Conservation (phyloP, 2,329 filamentous ascomycete species). For the Nothophaeocryptopus gaeumannii region DNA sequence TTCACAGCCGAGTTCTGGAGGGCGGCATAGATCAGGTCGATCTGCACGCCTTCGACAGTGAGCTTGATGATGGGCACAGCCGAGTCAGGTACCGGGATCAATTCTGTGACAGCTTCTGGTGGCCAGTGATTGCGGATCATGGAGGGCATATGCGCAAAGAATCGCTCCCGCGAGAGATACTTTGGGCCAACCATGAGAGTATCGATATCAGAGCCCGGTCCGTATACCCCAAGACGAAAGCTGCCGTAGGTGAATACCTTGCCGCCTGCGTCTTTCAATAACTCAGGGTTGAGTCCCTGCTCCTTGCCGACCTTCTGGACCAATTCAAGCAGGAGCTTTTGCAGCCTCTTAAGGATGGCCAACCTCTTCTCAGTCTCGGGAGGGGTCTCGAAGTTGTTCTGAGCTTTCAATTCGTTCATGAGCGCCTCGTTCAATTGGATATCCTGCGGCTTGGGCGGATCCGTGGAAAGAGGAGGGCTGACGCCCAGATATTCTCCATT, state of each 20-base stretch:
- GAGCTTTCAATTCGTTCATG: constrained; percentile 76
- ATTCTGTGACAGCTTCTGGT: constrained; percentile 74
- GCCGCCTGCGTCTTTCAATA: constrained; percentile 80
- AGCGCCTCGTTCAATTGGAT: constrained; percentile 73
- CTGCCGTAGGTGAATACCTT: constrained; percentile 96
- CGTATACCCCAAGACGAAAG: constrained; percentile 89
- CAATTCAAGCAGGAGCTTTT: constrained; percentile 79
- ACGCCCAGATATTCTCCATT: constrained; percentile 19
- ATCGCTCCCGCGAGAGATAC: constrained; percentile 84
- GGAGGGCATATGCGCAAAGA: constrained; percentile 84
- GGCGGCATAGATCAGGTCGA: constrained; percentile 74
- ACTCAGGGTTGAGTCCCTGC: constrained; percentile 70
- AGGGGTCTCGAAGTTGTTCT: constrained; percentile 87
- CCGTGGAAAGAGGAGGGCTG: constrained; percentile 65
- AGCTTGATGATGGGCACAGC: constrained; percentile 98
- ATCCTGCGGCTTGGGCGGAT: constrained; percentile 73
- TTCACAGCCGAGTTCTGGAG: constrained; percentile 43
- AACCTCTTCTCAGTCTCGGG: constrained; percentile 82
- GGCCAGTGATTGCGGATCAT: constrained; percentile 74
- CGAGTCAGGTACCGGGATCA: constrained; percentile 82
- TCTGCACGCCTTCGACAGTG: constrained; percentile 84
- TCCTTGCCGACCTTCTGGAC: constrained; percentile 74
- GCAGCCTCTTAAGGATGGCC: constrained; percentile 66
- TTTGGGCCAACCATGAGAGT: constrained; percentile 89
- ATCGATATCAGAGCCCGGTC: constrained; percentile 96